A percentile compares a stretch with the other conserved stretches of the same genome.
Evolutionary conservation across 1,139 yeast genomes (phyloP).

Genomic region (Yamadazyma sp.): DNA sequence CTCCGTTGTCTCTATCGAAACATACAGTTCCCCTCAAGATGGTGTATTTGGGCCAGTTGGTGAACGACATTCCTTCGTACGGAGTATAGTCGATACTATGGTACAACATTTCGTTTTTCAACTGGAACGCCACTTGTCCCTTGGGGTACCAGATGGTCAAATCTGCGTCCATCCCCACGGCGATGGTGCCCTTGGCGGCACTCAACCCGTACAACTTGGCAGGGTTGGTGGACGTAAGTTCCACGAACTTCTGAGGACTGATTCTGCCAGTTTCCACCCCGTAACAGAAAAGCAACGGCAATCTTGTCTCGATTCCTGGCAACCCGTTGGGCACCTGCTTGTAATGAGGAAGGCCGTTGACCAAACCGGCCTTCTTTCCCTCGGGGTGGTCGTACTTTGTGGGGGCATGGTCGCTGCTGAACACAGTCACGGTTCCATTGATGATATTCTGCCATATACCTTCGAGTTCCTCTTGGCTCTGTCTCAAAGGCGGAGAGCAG

Average conservation of each 20-base stretch:
- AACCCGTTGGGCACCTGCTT: conserved; percentile 43
- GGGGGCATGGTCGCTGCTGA: conserved; percentile 50
- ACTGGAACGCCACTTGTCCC: conserved; percentile 22
- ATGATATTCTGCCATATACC: conserved; percentile 44
- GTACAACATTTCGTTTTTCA: conserved; percentile 35
- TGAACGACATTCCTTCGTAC: conserved; percentile 39
- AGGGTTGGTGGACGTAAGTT: conserved; percentile 41
- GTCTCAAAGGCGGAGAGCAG: conserved; percentile 50
- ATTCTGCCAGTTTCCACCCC: conserved; percentile 43
- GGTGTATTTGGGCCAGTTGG: conserved; percentile 49
- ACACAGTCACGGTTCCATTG: conserved; percentile 48
- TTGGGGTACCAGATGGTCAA: conserved; percentile 45
- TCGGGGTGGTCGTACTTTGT: conserved; percentile 34
- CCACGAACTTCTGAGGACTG: conserved; percentile 42
- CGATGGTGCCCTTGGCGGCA: conserved; percentile 37
- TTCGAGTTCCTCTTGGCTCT: conserved; percentile 33
- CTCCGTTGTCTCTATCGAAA: conserved; percentile 34
- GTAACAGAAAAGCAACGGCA: conserved; percentile 40
- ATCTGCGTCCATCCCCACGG: conserved; percentile 46
- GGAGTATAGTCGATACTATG: conserved; percentile 49
- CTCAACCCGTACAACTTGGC: conserved; percentile 43
- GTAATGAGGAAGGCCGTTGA: conserved; percentile 32
- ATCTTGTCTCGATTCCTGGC: conserved; percentile 48
- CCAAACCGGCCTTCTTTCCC: conserved; percentile 40
- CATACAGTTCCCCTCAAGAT: conserved; percentile 36